phyloP scores from a whole-genome alignment of 2,329 filamentous ascomycete genomes.

The Keithomyces neogunnii region DNA sequence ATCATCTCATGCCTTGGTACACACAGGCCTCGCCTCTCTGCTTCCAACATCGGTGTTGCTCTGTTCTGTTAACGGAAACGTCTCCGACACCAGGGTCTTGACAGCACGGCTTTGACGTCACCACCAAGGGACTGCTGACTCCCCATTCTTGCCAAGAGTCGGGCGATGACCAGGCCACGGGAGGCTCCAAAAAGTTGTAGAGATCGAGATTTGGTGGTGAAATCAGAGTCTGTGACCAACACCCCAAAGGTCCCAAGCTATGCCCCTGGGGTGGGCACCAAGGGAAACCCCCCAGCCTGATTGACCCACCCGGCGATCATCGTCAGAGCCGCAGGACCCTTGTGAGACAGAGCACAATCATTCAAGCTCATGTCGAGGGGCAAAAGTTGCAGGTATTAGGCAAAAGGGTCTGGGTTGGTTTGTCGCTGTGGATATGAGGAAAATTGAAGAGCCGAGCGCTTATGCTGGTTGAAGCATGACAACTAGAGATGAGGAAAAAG shows the following conservation, averaged over 20 bases:
- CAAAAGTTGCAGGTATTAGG: no score
- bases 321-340: not conserved
- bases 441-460: no score
- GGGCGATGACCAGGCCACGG: not conserved
- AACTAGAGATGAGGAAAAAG: no score
- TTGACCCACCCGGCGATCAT: not conserved
- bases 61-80: not conserved
- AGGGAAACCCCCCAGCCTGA: not conserved
- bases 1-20: no score
- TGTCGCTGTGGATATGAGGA: no score
- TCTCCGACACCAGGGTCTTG: not conserved
- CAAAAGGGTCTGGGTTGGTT: no score
- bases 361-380: no score
- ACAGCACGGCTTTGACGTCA: not conserved
- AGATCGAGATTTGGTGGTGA: slow-evolving; percentile 23
- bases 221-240: slow-evolving; percentile 17
- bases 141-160: not conserved
- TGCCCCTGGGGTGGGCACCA: not conserved
- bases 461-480: no score
- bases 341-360: not conserved
- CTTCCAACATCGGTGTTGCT: not conserved
- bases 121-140: not conserved
- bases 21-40: not conserved
- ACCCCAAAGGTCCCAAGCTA: not conserved
- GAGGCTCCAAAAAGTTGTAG: not conserved